Evolutionary conservation across 257 asterid genomes (phyloP).

Genomic region (Scutellaria barbata): DNA sequence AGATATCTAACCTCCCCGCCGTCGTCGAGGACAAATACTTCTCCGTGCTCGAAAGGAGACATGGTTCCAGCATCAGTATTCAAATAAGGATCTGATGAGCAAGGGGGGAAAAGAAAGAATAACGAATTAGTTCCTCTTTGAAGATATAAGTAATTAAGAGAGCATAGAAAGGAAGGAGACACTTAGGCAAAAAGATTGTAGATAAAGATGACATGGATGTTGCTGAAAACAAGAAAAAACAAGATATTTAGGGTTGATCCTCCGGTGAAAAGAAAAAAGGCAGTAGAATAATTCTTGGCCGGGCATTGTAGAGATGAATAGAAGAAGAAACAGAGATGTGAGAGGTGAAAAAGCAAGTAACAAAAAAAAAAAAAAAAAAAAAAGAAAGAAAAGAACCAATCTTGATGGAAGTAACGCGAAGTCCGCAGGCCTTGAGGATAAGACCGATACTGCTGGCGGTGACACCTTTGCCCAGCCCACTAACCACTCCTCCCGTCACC

Average conservation of each 20-base stretch:
- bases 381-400: conserved; percentile 56
- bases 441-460: conserved; percentile 98
- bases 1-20: conserved; percentile 88
- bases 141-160: neutral
- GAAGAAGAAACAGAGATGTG: neutral
- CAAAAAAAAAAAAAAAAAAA: neutral
- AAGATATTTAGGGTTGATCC: too few relatives aligned
- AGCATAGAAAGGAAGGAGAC: neutral
- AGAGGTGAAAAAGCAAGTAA: neutral
- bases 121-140: conserved; percentile 15
- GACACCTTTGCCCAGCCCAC: conserved; percentile 96
- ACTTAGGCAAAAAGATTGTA: too few relatives aligned
- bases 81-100: conserved; percentile 88
- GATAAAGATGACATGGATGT: neutral
- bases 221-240: neutral
- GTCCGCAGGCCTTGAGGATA: conserved; percentile 88
- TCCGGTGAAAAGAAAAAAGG: neutral
- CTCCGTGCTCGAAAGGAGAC: conserved; percentile 99
- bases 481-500: conserved; percentile 96
- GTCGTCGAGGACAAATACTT: conserved; percentile 90
- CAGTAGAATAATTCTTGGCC: neutral
- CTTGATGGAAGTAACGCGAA: conserved; percentile 88
- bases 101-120: neutral
- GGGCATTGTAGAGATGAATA: conserved; percentile 21
- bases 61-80: conserved; percentile 95